Evolutionary conservation across 2,329 filamentous ascomycete species (phyloP), one percentile per base, ranked within the genome.

Genomic region (Botryosphaeria dothidea): DNA sequence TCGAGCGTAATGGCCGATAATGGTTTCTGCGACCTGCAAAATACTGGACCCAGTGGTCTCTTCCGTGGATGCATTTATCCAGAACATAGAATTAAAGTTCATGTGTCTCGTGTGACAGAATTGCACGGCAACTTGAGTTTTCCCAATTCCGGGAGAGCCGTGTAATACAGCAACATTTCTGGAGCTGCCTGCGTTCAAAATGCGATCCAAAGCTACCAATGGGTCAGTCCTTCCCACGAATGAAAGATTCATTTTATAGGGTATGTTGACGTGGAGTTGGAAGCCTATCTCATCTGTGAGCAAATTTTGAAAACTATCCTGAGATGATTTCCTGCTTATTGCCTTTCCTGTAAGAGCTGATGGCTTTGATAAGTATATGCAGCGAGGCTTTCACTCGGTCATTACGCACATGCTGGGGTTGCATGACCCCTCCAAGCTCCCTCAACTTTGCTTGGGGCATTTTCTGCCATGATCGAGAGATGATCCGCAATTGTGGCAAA

Each of bases 401-500:
- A 9, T 48, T 27, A 48, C 21, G 19, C 25, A 48, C 45, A 23
- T 25, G 21, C 19, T 8, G 19, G 9, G 15, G 19, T 9, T 9
- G 9, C 11, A 3, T 21, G 3, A 15, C 21, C 15, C 6, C 4
- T 5, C 45, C 45, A 48, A 7, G 8, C 4, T 15, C 13, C 5
- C 11, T 13, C 19, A 25, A 48, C 19, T 21, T 48, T 48, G 21
- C 1, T 25, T 7, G 19, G 8, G 13, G 66, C 69, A 61, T 34
- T 54, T n/a, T 63, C 49, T 51, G 49, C 64, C 68, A 72, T 71
- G 34, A 70, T 38, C 13, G 34, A 15, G 49, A 72, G 51, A 56
- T 72, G 67, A 23, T 61, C 68, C 15, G 70, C 68, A 48, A 71
- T 67, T 9, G 54, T 71, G 58, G 41, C 64, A 48, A 71, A 75